Evolutionary conservation across 495 filamentous ascomycete species (phyloP).

Genomic region (Hypoxylon intermedium): DNA sequence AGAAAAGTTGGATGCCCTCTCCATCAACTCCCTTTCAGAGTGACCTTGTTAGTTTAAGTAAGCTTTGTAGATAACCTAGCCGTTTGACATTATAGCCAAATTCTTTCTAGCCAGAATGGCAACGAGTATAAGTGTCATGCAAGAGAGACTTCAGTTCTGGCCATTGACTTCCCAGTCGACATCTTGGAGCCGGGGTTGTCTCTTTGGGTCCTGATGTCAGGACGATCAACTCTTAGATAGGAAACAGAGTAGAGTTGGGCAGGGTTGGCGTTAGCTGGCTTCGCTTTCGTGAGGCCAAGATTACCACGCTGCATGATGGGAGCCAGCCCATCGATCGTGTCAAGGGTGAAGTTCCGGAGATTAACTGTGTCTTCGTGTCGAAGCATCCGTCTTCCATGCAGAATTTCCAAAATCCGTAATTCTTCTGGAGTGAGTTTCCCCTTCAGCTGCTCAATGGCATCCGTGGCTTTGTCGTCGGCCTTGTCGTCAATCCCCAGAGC

Average conservation of each 20-base stretch:
- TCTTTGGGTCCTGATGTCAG: constrained; percentile 21
- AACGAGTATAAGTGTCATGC: too few relatives aligned
- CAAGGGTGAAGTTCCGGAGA: constrained; percentile 44
- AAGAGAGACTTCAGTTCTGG: too few relatives aligned
- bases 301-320: constrained; percentile 43
- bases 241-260: constrained; percentile 6
- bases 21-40: too few relatives aligned
- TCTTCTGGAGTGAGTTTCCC: constrained; percentile 44
- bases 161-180: neutral
- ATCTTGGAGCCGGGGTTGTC: neutral
- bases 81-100: too few relatives aligned
- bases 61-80: too few relatives aligned
- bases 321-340: constrained; percentile 47
- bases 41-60: too few relatives aligned
- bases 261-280: neutral
- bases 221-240: neutral
- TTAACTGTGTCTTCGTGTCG: constrained; percentile 42
- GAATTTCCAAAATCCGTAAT: constrained; percentile 41
- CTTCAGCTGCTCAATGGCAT: constrained; percentile 14
- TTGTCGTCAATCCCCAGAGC: constrained; percentile 4
- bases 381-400: constrained; percentile 38
- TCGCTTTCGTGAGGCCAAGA: constrained; percentile 28
- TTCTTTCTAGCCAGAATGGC: too few relatives aligned
- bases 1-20: too few relatives aligned
- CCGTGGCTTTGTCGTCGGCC: constrained; percentile 1